phyloP scores from a whole-genome alignment of 352 stramenopile genomes.

The Blastocystis hominis region DNA sequence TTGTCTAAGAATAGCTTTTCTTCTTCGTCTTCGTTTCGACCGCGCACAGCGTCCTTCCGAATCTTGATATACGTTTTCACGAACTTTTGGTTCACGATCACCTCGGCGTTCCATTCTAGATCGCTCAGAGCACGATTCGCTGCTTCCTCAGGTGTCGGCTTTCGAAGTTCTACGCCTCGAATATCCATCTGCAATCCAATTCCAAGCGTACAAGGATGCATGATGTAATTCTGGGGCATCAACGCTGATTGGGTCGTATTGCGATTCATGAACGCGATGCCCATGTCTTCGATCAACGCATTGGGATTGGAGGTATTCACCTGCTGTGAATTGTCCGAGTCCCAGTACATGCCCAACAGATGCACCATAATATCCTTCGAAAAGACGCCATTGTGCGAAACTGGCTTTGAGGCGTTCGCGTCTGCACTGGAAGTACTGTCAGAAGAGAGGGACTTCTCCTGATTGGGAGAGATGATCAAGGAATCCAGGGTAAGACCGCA shows the following conservation, averaged over 20 bases:
- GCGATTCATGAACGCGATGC: neutral
- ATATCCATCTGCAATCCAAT: constrained; percentile 30
- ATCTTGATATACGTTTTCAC: constrained; percentile 34
- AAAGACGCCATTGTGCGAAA: constrained; percentile 47
- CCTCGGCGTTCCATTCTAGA: neutral
- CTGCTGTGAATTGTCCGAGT: neutral
- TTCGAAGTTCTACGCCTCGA: constrained; percentile 34
- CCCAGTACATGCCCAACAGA: constrained; percentile 41
- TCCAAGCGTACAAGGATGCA: neutral
- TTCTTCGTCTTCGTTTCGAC: constrained; percentile 37
- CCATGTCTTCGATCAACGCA: constrained; percentile 14
- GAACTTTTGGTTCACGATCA: constrained; percentile 50
- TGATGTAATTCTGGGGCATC: constrained; percentile 18
- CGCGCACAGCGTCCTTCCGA: neutral
- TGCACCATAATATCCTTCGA: constrained; percentile 23
- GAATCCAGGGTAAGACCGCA: constrained; percentile 17
- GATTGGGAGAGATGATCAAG: constrained; percentile 37
- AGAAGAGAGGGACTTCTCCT: neutral
- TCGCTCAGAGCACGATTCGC: neutral
- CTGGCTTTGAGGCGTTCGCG: neutral
- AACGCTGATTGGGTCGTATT: neutral
- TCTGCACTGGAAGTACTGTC: neutral
- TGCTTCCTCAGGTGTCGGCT: constrained; percentile 25
- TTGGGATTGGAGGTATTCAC: neutral
- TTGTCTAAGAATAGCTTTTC: constrained; percentile 37